Percentiles rank a stretch among this genome's conserved stretches.
phyloP scores from a whole-genome alignment of 2,329 filamentous ascomycete genomes.

The Stagonosporopsis chrysanthemi region DNA sequence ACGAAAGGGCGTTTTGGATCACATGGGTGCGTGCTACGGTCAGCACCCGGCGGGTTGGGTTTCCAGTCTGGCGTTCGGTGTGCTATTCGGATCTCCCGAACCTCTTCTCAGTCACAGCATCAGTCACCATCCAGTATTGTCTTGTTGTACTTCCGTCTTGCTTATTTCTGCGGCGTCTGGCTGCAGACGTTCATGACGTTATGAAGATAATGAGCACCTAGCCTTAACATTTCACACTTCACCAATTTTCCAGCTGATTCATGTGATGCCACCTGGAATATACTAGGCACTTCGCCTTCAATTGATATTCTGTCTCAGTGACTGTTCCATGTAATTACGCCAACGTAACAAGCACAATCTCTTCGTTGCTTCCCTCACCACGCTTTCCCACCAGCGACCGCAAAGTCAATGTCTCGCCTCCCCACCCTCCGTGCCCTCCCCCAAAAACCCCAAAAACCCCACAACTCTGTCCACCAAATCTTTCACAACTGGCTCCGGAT shows the following conservation, averaged over 20 bases:
- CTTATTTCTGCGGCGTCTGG: conserved; percentile 27
- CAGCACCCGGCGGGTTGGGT: conserved; percentile 23
- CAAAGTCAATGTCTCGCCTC: not conserved
- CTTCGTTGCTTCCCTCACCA: not conserved
- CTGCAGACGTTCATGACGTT: conserved; percentile 36
- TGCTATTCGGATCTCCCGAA: conserved; percentile 23
- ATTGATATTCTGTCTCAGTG: not conserved
- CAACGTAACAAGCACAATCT: not conserved
- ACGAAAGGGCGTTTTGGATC: conserved; percentile 37
- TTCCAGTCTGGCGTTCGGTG: conserved; percentile 26
- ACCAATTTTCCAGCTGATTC: not conserved
- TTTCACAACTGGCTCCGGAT: conserved; percentile 55
- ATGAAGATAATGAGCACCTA: conserved; percentile 36
- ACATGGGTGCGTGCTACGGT: conserved; percentile 23
- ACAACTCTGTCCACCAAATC: conserved; percentile 61
- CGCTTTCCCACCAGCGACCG: not conserved
- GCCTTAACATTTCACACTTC: conserved; percentile 25
- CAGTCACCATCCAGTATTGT: conserved; percentile 17
- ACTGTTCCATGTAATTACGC: not conserved
- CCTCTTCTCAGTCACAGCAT: conserved; percentile 23
- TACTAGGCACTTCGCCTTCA: not conserved
- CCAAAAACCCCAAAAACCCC: conserved; percentile 54
- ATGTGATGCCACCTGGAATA: not conserved
- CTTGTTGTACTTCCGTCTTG: conserved; percentile 30
- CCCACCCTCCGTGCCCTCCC: not conserved